These are phyloP conservation scores for Pelargonium nanum DNA, from an alignment of 345 rosid genomes.

Conservation along the genomic window DNA sequence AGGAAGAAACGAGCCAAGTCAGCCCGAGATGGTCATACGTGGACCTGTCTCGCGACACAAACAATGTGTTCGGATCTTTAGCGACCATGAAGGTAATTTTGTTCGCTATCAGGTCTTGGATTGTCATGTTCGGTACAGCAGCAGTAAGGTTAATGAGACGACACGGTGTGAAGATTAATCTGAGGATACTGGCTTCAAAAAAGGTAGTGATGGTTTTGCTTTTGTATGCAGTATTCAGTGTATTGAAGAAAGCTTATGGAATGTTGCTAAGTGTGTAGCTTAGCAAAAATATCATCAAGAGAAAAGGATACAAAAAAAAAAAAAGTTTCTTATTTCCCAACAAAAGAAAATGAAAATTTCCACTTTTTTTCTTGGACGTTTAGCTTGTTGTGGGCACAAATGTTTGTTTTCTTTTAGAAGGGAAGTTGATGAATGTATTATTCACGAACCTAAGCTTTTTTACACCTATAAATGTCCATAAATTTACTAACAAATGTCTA, in stretches of 20 bases:
- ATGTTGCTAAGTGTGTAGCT: constrained; percentile 17
- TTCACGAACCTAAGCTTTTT: too few species aligned
- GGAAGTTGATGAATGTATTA: too few species aligned
- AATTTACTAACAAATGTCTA: too few species aligned
- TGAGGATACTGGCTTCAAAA: constrained; percentile 73
- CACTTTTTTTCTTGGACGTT: too few species aligned
- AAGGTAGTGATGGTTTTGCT: constrained; percentile 47
- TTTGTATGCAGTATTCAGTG: constrained; percentile 26
- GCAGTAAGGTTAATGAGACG: constrained; percentile 45
- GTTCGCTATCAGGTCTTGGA: constrained; percentile 33
- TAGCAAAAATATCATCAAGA: not conserved
- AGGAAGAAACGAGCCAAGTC: constrained; percentile 16
- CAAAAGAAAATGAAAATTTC: too few species aligned
- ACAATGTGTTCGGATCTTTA: constrained; percentile 24
- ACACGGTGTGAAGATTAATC: constrained; percentile 53
- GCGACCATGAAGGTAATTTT: constrained; percentile 35
- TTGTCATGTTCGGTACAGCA: constrained; percentile 28
- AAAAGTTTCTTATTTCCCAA: too few species aligned
- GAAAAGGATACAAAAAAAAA: too few species aligned
- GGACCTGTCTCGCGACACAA: constrained; percentile 33
- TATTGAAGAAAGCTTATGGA: constrained; percentile 34
- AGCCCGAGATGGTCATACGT: constrained; percentile 40
- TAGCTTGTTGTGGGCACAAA: too few species aligned
- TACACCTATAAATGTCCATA: too few species aligned
- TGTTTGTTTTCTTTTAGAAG: too few species aligned